These are phyloP conservation scores for Litsea cubeba DNA, from an alignment of 164 flowering plant species.

Conservation along the genomic window DNA sequence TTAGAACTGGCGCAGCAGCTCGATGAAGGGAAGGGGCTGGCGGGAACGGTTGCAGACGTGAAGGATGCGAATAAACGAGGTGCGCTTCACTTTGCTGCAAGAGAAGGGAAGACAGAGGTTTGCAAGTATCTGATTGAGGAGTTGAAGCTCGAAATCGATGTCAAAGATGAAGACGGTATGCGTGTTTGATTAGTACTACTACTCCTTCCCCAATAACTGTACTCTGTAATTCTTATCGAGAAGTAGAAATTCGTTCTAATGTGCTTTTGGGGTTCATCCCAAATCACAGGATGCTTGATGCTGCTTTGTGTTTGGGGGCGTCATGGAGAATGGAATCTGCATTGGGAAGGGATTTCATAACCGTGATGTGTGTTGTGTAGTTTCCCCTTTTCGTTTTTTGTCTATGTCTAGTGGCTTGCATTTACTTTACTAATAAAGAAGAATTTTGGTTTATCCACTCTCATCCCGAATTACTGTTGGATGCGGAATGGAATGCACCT, in stretches of 20 bases:
- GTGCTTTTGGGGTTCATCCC: neutral
- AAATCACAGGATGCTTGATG: neutral
- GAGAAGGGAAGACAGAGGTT: slow-evolving; percentile 84
- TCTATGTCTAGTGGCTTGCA: neutral
- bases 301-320: no score
- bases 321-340: no score
- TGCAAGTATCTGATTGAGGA: slow-evolving; percentile 88
- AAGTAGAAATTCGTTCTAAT: no score
- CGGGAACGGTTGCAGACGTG: slow-evolving; percentile 59
- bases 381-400: no score
- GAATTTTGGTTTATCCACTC: no score
- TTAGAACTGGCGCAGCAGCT: slow-evolving; percentile 66
- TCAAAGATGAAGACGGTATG: slow-evolving; percentile 81
- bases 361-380: no score
- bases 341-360: no score
- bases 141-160: slow-evolving; percentile 63
- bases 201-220: neutral
- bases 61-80: slow-evolving; percentile 95
- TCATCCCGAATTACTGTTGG: neutral
- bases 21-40: slow-evolving; percentile 61
- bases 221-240: neutral
- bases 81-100: slow-evolving; percentile 92
- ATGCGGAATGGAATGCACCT: neutral
- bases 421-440: neutral
- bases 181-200: neutral